Conservation (phyloP, 2,329 filamentous ascomycete genomes). For the Pseudogymnoascus sp. region DNA sequence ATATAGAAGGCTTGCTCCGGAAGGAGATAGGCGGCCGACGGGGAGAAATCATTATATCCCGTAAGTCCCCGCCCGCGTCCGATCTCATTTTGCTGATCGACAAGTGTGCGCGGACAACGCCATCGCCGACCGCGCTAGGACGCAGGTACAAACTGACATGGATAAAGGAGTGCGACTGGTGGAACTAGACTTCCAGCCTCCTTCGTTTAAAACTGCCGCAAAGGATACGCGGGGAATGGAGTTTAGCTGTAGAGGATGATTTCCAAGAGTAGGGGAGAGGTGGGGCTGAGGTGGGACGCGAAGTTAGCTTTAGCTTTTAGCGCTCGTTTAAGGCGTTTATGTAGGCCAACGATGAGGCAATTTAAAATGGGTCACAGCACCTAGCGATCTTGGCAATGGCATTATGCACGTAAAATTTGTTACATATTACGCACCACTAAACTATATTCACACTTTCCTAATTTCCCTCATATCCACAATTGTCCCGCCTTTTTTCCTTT, state of each 20-base stretch:
- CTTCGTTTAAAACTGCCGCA: background rate
- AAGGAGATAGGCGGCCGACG: slow-evolving; percentile 11
- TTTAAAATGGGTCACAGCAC: too few species aligned
- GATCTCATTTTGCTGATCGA: background rate
- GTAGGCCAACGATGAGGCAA: too few species aligned
- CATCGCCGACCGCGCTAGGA: slow-evolving; percentile 10
- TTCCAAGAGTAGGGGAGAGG: background rate
- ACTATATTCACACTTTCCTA: too few species aligned
- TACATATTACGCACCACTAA: too few species aligned
- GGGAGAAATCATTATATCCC: slow-evolving; percentile 15
- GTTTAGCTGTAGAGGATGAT: background rate
- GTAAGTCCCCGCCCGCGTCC: background rate
- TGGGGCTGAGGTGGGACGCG: too few species aligned
- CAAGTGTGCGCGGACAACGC: slow-evolving; percentile 12
- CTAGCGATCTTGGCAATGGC: too few species aligned
- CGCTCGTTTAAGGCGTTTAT: too few species aligned
- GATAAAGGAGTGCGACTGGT: slow-evolving; percentile 15
- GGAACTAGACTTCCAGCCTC: slow-evolving; percentile 17
- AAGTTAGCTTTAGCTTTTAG: too few species aligned
- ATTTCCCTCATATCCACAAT: background rate
- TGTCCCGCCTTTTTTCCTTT: slow-evolving; percentile 2
- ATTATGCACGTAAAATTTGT: too few species aligned
- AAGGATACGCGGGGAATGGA: background rate
- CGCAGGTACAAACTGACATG: slow-evolving; percentile 11
- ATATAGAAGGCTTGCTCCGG: slow-evolving; percentile 11